Evolutionary conservation across 352 stramenopile genomes (phyloP).

Genomic region (Globisporangium cederbergense): DNA sequence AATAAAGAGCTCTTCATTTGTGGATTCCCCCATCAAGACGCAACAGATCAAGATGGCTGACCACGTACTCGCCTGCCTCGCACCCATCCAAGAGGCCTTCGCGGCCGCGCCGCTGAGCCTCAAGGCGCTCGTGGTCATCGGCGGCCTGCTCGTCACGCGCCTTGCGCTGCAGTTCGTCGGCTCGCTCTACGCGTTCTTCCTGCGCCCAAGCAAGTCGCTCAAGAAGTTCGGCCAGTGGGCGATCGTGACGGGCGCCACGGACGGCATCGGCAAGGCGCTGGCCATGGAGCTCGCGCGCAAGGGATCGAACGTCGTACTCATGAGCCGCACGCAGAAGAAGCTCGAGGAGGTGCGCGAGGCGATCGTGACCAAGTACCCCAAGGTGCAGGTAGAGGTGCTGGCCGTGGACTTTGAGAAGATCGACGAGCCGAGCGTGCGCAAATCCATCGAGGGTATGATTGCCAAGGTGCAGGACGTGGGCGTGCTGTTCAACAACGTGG

Average conservation of each 20-base stretch:
- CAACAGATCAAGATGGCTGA: not conserved
- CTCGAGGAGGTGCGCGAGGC: slow-evolving; percentile 92
- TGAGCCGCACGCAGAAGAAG: slow-evolving; percentile 96
- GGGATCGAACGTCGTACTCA: slow-evolving; percentile 96
- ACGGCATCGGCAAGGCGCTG: slow-evolving; percentile 90
- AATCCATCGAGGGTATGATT: slow-evolving; percentile 47
- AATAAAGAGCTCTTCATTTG: slow-evolving; percentile 1
- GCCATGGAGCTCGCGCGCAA: slow-evolving; percentile 95
- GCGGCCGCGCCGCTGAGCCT: slow-evolving; percentile 32
- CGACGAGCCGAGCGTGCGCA: slow-evolving; percentile 64
- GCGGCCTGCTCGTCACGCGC: slow-evolving; percentile 46
- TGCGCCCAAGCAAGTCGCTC: slow-evolving; percentile 92
- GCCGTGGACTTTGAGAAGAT: slow-evolving; percentile 95
- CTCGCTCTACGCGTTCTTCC: slow-evolving; percentile 84
- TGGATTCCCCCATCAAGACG: not conserved
- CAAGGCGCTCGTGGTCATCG: slow-evolving; percentile 40
- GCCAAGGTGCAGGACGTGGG: slow-evolving; percentile 91
- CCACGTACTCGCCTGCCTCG: slow-evolving; percentile 17
- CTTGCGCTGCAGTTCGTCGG: slow-evolving; percentile 47
- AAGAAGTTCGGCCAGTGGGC: slow-evolving; percentile 96
- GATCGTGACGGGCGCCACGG: slow-evolving; percentile 96
- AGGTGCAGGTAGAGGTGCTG: slow-evolving; percentile 82
- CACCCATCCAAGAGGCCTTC: slow-evolving; percentile 30
- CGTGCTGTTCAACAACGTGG: slow-evolving; percentile 99
- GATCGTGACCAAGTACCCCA: slow-evolving; percentile 92